Base-by-base conservation (phyloP, 371 early-diverging fungal species). In the Rhizopus sp. region DNA sequence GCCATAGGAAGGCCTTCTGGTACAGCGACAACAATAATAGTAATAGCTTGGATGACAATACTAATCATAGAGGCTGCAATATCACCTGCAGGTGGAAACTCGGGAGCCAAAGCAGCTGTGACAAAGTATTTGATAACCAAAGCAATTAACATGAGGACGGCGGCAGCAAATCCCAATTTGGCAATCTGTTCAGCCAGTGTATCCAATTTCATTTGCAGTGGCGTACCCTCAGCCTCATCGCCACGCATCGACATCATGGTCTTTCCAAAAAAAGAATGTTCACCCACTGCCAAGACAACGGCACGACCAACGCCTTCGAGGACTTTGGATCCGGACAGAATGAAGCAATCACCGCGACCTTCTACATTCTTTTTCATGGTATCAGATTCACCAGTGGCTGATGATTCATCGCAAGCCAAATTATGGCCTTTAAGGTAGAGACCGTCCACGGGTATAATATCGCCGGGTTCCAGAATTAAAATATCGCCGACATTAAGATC, bases 1-100 rank as follows among this genome's bases (percentile, higher is more conserved):
- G 97, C 97, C 85, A 98, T 91, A 1, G 99, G 99, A 42, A 98
- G 77, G 50, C 99, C 99, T 79, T 98, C 99, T n/a, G 99, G 97
- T 5, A 97, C 96, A 42, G 96, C 96, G 30, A 97, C 96, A 9
- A 95, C 98, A 41, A 97, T 89, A 50, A 98, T 88, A 8, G 97
- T 93, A 57, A 92, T 91, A 12, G 89, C 85, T 66, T 92, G 90
- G 52, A 92, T 89, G 50, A 87, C 72, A 57, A 96, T 90, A 50
- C 83, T 82, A 55, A 93, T 78, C 70, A 94, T 78, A 37, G 81
- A 68, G 39, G 88, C 80, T 56, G 87, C 81, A 60, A 93, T 83
- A 29, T 81, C 81, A 46, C 63, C 74, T 38, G 63, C 70, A 35
- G 81, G 52, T 34, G 88, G 85, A 75, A 83, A 83, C 10, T 77